Evolutionary conservation across 2,329 filamentous ascomycete species (phyloP), one percentile per base, ranked within the genome.

Genomic region (Fusarium sp.): DNA sequence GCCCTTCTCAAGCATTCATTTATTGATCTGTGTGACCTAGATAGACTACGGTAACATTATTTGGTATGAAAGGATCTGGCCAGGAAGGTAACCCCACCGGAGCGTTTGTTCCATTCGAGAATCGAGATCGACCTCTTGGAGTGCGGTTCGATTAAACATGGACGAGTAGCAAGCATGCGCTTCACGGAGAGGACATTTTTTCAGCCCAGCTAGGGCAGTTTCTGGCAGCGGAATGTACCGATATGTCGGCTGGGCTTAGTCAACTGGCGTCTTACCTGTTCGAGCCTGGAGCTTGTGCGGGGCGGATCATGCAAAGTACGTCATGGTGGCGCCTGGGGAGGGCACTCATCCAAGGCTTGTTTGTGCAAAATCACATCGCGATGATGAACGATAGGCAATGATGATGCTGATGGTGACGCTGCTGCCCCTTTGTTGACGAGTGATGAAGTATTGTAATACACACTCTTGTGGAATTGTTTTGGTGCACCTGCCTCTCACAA

Each of bases 401-500:
- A 74, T 72, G 72, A 75, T 73, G 74, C 51, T 60, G 61, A 60
- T 65, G 70, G 69, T 77, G 71, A 77, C 64, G 72, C 72, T 63
- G 49, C 65, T 66, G 63, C 52, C 54, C 60, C 58, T 63, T 73
- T 54, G 24, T 51, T 51, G 31, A 38, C 20, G 28, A 41, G 51
- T 49, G n/a, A 39, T 26, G 26, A 70, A 55, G 65, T 70, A 66
- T 36, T 52, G 11, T 24, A 41, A 28, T 73, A 74, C 66, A 39
- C 33, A 20, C 15, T 11, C 35, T 33, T 57, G 72, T 63, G 70
- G 67, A 54, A 73, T 66, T 55, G 26, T 31, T 62, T 42, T 36
- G 59, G 45, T 31, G 45, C 39, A 17, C 15, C 42, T 41, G 38
- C 42, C 54, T 61, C 36, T 28, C 44, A 24, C n/a, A 36, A 57